Conservation (phyloP, 306 rosid species). For the Ziziphus jujuba region DNA sequence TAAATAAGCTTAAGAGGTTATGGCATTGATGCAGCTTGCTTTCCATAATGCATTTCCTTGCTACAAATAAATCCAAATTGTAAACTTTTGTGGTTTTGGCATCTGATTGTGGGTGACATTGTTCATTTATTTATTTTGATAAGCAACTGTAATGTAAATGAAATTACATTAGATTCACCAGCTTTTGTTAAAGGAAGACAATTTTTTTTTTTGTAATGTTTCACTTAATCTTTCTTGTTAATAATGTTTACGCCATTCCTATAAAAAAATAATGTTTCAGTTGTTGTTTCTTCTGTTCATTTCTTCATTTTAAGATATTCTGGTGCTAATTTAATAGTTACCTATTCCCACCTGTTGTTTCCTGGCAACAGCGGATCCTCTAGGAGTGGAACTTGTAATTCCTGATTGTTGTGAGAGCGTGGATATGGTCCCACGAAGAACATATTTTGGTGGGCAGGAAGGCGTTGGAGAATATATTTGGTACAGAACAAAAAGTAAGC, state of each 20-base stretch:
- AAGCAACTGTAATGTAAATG: no score
- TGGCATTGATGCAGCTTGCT: no score
- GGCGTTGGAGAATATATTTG: conserved; percentile 82
- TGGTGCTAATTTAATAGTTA: not conserved
- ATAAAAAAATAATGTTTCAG: no score
- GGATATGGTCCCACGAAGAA: conserved; percentile 51
- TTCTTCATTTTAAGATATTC: not conserved
- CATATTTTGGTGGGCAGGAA: conserved; percentile 92
- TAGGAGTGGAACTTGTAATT: conserved; percentile 71
- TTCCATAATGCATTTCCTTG: no score
- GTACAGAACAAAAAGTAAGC: conserved; percentile 64
- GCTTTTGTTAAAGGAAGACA: not conserved
- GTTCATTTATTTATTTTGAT: no score
- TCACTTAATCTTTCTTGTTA: no score
- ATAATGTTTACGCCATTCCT: no score
- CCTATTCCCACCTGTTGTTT: not conserved
- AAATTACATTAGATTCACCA: no score
- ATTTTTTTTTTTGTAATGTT: not conserved
- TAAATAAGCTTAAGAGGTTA: no score
- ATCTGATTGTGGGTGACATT: no score
- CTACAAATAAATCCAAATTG: no score
- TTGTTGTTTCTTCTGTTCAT: not conserved
- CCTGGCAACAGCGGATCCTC: conserved; percentile 65
- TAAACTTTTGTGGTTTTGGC: no score
- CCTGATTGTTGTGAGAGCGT: conserved; percentile 68